phyloP scores from a whole-genome alignment of 768 basidiomycete species.

The Leccinum barrowsii region DNA sequence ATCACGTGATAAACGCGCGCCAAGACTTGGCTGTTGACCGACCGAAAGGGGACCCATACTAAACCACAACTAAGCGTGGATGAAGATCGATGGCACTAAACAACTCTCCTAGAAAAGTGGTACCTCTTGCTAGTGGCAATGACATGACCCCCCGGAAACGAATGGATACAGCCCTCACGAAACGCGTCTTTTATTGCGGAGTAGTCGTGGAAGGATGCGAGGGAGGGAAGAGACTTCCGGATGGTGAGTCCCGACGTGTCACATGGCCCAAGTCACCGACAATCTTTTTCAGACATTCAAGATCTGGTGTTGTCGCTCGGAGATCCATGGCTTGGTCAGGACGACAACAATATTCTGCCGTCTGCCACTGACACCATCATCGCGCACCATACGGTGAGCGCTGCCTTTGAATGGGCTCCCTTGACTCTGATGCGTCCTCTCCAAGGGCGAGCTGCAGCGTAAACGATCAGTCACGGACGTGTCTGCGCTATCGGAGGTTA shows the following conservation, averaged over 20 bases:
- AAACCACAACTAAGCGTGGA: slow-evolving; percentile 8
- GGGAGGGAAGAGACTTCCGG: slow-evolving; percentile 61
- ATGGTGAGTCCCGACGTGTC: slow-evolving; percentile 43
- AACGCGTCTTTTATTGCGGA: slow-evolving; percentile 84
- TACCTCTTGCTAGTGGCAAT: slow-evolving; percentile 71
- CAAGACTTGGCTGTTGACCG: background rate
- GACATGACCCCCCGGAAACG: slow-evolving; percentile 46
- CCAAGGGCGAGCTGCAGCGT: slow-evolving; percentile 32
- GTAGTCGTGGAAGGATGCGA: slow-evolving; percentile 86
- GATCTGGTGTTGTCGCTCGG: slow-evolving; percentile 78
- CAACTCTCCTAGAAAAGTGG: slow-evolving; percentile 67
- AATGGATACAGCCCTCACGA: slow-evolving; percentile 47
- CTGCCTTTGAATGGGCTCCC: background rate
- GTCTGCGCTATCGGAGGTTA: slow-evolving; percentile 64
- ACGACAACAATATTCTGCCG: slow-evolving; percentile 47
- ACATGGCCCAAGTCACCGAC: slow-evolving; percentile 6
- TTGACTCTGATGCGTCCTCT: slow-evolving; percentile 12
- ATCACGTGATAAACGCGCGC: background rate
- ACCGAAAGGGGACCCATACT: background rate
- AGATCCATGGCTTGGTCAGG: slow-evolving; percentile 52
- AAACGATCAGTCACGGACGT: slow-evolving; percentile 61
- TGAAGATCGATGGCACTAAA: slow-evolving; percentile 55
- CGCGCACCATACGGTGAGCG: slow-evolving; percentile 43
- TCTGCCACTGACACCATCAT: slow-evolving; percentile 38
- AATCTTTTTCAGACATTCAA: slow-evolving; percentile 57